phyloP scores from a whole-genome alignment of 352 stramenopile genomes.

The Pythium angustatum region DNA sequence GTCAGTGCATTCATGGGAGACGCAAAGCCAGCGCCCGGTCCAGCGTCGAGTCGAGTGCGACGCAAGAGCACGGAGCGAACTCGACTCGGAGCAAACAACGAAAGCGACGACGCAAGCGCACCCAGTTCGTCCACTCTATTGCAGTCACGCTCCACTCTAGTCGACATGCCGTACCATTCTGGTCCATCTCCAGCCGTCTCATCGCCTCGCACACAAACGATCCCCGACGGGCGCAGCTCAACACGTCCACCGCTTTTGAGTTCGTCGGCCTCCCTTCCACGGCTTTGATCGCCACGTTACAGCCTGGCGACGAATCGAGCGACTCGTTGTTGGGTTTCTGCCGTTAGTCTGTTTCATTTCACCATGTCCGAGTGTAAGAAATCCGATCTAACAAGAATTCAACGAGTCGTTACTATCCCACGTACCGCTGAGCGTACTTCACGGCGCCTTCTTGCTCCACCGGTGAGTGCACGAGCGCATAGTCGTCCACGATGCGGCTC shows the following conservation, averaged over 20 bases:
- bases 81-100: not conserved
- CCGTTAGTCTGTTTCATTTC: conserved; percentile 8
- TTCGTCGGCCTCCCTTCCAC: conserved; percentile 21
- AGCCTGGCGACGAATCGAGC: conserved; percentile 24
- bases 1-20: conserved; percentile 38
- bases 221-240: not conserved
- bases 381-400: not conserved
- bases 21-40: not conserved
- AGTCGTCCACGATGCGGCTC: conserved; percentile 69
- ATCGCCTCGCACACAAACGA: not conserved
- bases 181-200: not conserved
- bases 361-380: not conserved
- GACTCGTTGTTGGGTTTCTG: conserved; percentile 20
- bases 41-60: conserved; percentile 12
- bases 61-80: conserved; percentile 11
- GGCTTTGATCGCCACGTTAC: conserved; percentile 12
- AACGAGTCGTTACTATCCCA: not conserved
- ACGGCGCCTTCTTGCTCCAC: conserved; percentile 27
- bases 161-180: conserved; percentile 4
- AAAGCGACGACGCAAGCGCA: not conserved
- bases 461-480: conserved; percentile 54
- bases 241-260: conserved; percentile 7
- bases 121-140: not conserved
- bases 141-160: conserved; percentile 10
- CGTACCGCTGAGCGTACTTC: conserved; percentile 28